phyloP scores from a whole-genome alignment of 1,284 basidiomycete species.

The Ustilago cynodontis region DNA sequence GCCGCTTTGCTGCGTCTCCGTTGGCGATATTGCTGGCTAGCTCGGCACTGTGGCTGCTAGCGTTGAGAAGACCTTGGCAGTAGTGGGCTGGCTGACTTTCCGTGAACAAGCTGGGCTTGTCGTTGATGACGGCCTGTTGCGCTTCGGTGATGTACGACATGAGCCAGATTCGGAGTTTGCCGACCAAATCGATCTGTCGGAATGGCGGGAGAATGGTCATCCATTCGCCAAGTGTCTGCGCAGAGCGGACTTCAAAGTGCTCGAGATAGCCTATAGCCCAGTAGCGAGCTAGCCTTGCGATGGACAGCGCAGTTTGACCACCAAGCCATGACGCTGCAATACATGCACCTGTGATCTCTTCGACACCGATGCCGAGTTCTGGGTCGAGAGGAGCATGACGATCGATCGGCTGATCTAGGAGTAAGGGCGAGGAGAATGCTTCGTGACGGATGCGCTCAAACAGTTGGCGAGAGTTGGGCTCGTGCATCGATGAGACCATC shows the following conservation, averaged over 20 bases:
- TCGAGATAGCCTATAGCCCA: slow-evolving; percentile 62
- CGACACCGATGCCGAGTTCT: slow-evolving; percentile 64
- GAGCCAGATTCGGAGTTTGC: slow-evolving; percentile 62
- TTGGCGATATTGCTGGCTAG: slow-evolving; percentile 8
- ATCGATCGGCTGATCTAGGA: slow-evolving; percentile 50
- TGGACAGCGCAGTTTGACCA: slow-evolving; percentile 46
- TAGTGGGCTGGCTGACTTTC: slow-evolving; percentile 49
- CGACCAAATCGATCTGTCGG: slow-evolving; percentile 59
- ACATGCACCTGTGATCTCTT: slow-evolving; percentile 65
- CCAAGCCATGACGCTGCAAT: slow-evolving; percentile 60
- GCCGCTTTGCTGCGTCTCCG: slow-evolving; percentile 8
- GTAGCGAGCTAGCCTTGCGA: slow-evolving; percentile 50
- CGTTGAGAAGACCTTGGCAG: slow-evolving; percentile 53
- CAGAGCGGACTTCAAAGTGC: slow-evolving; percentile 59
- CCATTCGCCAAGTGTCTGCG: slow-evolving; percentile 58
- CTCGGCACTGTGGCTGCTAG: slow-evolving; percentile 42
- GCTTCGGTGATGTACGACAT: slow-evolving; percentile 63
- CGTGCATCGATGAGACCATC: slow-evolving; percentile 58
- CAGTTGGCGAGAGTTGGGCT: slow-evolving; percentile 47
- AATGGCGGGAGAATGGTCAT: slow-evolving; percentile 62
- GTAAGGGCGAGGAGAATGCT: slow-evolving; percentile 46
- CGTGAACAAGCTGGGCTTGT: slow-evolving; percentile 51
- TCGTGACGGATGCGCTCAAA: slow-evolving; percentile 51
- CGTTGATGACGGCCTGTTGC: slow-evolving; percentile 59
- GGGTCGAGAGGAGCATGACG: slow-evolving; percentile 52